A percentile compares a stretch with the other conserved stretches of the same genome.
These are phyloP conservation scores for Xylariaceae sp. DNA, from an alignment of 2,329 filamentous ascomycete genomes.

Conservation along the genomic window DNA sequence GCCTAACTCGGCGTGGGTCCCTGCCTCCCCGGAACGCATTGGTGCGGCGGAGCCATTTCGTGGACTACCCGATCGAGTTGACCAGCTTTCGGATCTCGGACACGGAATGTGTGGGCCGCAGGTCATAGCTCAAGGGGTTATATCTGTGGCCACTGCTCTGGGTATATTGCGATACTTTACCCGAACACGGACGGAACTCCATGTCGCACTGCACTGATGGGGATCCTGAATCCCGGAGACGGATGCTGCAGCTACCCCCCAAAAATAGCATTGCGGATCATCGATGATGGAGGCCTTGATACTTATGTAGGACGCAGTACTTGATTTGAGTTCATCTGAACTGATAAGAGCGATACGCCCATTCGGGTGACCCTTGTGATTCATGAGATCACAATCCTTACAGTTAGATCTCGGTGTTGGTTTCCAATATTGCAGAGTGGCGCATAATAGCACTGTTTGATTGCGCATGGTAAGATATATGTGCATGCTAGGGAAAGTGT, in stretches of 20 bases:
- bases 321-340: no score
- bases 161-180: slow-evolving; percentile 1
- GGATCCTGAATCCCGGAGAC: not conserved
- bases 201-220: not conserved
- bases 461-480: no score
- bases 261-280: not conserved
- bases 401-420: no score
- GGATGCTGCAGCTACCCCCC: not conserved
- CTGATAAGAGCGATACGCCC: no score
- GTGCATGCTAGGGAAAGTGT: no score
- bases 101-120: not conserved
- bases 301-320: no score
- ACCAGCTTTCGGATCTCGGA: not conserved
- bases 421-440: no score
- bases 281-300: no score
- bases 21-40: not conserved
- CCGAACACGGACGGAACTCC: not conserved
- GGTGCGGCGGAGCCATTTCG: not conserved
- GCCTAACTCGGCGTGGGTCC: not conserved
- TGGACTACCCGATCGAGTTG: no score
- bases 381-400: no score
- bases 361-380: no score
- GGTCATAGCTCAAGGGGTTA: not conserved
- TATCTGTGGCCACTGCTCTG: not conserved
- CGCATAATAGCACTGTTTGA: no score